These are phyloP conservation scores for Ganoderma lucidum DNA, from an alignment of 1,284 basidiomycete genomes.

Conservation along the genomic window DNA sequence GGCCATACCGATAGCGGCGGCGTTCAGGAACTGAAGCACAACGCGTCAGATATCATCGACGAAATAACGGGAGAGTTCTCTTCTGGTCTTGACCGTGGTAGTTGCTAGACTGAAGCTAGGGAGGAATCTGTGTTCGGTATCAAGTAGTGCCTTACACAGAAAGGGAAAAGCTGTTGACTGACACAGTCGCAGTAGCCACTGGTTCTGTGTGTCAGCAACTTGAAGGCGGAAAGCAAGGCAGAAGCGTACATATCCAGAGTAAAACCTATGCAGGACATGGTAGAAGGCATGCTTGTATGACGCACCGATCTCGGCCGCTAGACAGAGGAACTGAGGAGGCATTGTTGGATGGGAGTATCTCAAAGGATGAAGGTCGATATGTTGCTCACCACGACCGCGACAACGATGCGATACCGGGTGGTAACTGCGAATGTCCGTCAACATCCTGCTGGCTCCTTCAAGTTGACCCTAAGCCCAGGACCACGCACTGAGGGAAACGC, in stretches of 20 bases:
- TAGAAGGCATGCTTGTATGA: neutral
- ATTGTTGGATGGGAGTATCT: too few relatives aligned
- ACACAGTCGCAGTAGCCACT: neutral
- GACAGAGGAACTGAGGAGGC: neutral
- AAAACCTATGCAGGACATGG: neutral
- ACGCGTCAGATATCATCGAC: neutral
- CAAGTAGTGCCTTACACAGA: neutral
- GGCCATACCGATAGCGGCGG: slow-evolving; percentile 8
- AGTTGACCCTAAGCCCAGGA: neutral
- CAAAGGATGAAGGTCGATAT: neutral
- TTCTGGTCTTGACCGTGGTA: neutral
- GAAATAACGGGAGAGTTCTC: neutral
- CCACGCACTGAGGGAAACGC: slow-evolving; percentile 15
- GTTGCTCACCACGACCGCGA: slow-evolving; percentile 9
- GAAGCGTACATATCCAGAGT: neutral
- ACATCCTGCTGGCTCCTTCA: too few relatives aligned
- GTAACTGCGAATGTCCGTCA: slow-evolving; percentile 5
- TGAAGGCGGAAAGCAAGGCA: too few relatives aligned
- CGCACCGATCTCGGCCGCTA: neutral
- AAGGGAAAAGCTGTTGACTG: neutral
- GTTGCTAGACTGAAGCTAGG: neutral
- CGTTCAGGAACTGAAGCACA: slow-evolving; percentile 3
- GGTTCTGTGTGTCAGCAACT: neutral
- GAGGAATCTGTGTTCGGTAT: neutral
- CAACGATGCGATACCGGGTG: slow-evolving; percentile 2